Evolutionary conservation across 176 grass and related monocot genomes (phyloP), one percentile per base, ranked within the genome.

Genomic region (Pontederia crassipes): DNA sequence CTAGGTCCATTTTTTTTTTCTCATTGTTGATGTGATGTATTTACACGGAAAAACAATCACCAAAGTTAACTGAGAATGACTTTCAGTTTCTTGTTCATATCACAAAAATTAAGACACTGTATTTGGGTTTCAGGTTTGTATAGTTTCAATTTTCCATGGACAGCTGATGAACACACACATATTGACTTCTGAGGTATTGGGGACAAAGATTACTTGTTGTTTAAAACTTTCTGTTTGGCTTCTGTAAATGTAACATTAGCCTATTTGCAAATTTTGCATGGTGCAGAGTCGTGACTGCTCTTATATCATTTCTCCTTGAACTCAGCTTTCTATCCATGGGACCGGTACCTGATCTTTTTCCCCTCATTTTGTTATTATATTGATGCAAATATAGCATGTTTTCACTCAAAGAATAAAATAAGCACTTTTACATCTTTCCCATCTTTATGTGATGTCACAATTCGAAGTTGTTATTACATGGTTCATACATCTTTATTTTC

Each of bases 131-230:
- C 45, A 55, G 46, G 8, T 68, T 83, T 27, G 1, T 48, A 49
- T 79, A 55, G 76, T 61, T 77, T 45, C 59, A 68, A 70, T 62
- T 72, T 78, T 78, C 32, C 56, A 57, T 28, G n/a, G 74, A 65
- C 78, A 96, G 91, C 83, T 90, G 46, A 90, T 90, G 91, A 86
- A 90, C 62, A 96, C 83, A 79, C 90, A 90, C 55, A 96, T 96
- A 60, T 96, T 81, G 68, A 87, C 83, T 18, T 65, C 91, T 53
- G 91, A 96, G 91, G 91, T 96, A 87, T 55, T 56, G 28, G 15
- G 18, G 17, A 45, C 4, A 58, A 18, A 54, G 15, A 26, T 64
- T 17, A 53, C 46, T 67, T 74, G 18, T 69, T 72, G 20, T 76
- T 65, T 65, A 48, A 69, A 55, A 69, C 9, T 27, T 26, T 59